These are phyloP conservation scores for Sphaceloma murrayae DNA, from an alignment of 2,329 filamentous ascomycete species.

Conservation along the genomic window DNA sequence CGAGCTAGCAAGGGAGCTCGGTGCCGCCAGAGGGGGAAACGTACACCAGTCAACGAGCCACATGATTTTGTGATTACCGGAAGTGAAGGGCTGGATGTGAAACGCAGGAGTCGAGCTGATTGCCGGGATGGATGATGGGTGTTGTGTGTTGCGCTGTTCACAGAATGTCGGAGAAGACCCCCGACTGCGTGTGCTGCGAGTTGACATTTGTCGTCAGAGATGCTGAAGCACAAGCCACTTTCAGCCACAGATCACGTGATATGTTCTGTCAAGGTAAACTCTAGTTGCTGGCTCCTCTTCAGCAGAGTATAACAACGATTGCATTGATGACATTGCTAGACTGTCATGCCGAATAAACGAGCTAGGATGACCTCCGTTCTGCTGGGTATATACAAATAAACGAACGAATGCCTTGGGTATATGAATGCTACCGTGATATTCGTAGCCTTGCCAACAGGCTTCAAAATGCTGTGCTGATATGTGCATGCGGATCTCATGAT, in stretches of 20 bases:
- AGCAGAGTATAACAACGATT: neutral
- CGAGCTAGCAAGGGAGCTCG: constrained; percentile 18
- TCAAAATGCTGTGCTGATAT: constrained; percentile 4
- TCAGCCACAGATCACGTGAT: constrained; percentile 6
- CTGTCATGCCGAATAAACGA: too few species aligned
- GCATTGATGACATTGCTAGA: neutral
- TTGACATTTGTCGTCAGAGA: constrained; percentile 17
- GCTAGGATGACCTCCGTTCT: constrained; percentile 8
- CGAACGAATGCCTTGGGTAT: constrained; percentile 14
- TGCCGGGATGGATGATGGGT: neutral
- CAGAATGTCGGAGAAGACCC: constrained; percentile 8
- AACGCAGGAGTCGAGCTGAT: neutral
- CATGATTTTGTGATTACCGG: constrained; percentile 47
- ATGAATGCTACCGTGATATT: constrained; percentile 1
- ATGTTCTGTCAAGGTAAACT: too few species aligned
- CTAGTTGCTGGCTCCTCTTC: neutral
- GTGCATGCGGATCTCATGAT: constrained; percentile 16
- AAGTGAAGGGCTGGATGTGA: neutral
- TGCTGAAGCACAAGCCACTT: neutral
- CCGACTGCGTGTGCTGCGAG: neutral
- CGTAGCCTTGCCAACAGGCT: constrained; percentile 4
- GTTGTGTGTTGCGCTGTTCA: constrained; percentile 1
- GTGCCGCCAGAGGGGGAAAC: constrained; percentile 28
- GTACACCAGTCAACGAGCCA: constrained; percentile 96
- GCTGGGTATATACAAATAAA: constrained; percentile 14